Base-by-base conservation (phyloP, 176 grass and related monocot species). In the Rhynchospora tenuis region DNA sequence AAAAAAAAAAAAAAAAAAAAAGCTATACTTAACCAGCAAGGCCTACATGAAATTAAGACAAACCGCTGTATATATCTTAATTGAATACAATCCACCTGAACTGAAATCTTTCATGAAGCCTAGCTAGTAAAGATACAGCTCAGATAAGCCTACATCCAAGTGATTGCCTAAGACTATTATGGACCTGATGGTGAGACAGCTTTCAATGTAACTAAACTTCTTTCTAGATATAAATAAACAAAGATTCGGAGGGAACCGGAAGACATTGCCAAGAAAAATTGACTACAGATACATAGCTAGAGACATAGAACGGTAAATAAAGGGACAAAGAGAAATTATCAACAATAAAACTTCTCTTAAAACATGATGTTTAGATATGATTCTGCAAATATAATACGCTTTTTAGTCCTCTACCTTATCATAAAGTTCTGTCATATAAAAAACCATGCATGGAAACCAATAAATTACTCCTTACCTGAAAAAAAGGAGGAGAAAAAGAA, bases 21-120 rank as follows among this genome's bases (percentile, higher is more conserved):
- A 59, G 59, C 59, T 52, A 0, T 54, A 28, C 14, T 27, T 84
- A 50, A 84, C 50, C 7, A 73, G 14, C 62, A 26, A 64, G 43
- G 47, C 0, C 56, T 50, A 82, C 60, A 82, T 27, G 20, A 51
- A 54, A 66, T 64, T 81, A 47, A 11, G 43, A 63, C 52, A 6
- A 79, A 79, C n/a, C 33, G 33, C 33, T 3, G 16, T 2, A 64
- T 7, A 82, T 64, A 47, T 81, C 60, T 45, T 48, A 64, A 59
- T 24, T 44, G 56, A 60, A 6, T 60, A 64, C 42, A 46, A 43
- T 81, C 28, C 38, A 28, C 67, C 70, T 75, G 83, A 38, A 84
- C 70, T 75, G 83, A 38, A 84, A 76, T 84, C 67, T 75, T 61
- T 38, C 20, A 72, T 58, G 65, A 83, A 83, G 10, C 68, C 58